Evolutionary conservation across 139 green algal genomes (phyloP), one percentile per base, ranked within the genome.

Genomic region (Spirogloea muscicola): DNA sequence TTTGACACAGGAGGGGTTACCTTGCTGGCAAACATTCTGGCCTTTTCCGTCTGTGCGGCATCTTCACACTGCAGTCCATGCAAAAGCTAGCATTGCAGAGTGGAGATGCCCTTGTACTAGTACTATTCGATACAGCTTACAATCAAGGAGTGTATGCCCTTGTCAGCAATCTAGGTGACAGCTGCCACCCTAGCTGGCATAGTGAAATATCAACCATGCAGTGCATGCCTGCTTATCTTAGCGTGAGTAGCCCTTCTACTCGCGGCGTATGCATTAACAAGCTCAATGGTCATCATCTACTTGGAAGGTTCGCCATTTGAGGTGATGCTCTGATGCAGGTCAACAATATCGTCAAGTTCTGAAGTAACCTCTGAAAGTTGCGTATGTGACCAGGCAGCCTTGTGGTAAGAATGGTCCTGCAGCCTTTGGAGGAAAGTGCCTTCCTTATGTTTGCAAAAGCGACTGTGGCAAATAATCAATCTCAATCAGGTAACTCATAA

Each of bases 401-500:
- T 10, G 79, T 85, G 46, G 79, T 85, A 4, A 46, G 79, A 1
- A 49, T 21, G 6, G 39, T 82, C 25, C 49, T 85, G 1, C 79
- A 84, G 48, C 79, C 79, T 10, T 85, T 85, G 49, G 79, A 85
- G 67, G 75, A 85, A 60, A 84, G 62, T 36, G 76, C 76, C 29
- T 85, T 85, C 52, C 61, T 67, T 39, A 61, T 79, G 9, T 84
- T 84, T 49, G 49, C 72, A n/a, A n/a, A n/a, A n/a, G n/a, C n/a
- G n/a, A n/a, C n/a, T n/a, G n/a, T n/a, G n/a, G n/a, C n/a, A n/a
- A n/a, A n/a, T n/a, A n/a, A n/a, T n/a, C n/a, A n/a, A n/a, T n/a
- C n/a, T n/a, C n/a, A n/a, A n/a, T n/a, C n/a, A n/a, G n/a, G n/a
- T n/a, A n/a, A n/a, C n/a, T n/a, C n/a, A n/a, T n/a, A n/a, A n/a